phyloP scores from a whole-genome alignment of 2,329 filamentous ascomycete genomes.

The Daldinia eschscholtzii region DNA sequence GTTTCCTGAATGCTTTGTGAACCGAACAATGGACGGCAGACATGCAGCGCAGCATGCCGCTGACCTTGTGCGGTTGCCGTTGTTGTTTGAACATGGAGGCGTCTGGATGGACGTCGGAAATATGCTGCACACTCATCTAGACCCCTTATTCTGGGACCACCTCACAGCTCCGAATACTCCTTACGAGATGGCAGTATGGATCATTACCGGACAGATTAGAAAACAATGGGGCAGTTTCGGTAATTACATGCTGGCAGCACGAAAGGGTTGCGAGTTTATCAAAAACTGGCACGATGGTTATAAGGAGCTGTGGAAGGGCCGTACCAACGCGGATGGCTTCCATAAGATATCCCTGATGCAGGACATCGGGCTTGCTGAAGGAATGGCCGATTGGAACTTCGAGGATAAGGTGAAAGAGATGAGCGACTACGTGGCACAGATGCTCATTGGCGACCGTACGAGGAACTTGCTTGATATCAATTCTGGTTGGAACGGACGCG shows the following conservation, averaged over 20 bases:
- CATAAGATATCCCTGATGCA: slow-evolving; percentile 48
- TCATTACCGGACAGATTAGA: neutral
- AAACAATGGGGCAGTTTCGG: slow-evolving; percentile 49
- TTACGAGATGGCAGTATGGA: slow-evolving; percentile 47
- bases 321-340: slow-evolving; percentile 53
- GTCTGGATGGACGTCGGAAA: slow-evolving; percentile 57
- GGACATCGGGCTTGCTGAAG: slow-evolving; percentile 53
- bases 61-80: slow-evolving; percentile 58
- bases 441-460: slow-evolving; percentile 54
- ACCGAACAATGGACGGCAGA: slow-evolving; percentile 56
- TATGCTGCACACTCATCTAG: slow-evolving; percentile 53
- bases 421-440: slow-evolving; percentile 56
- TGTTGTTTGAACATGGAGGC: slow-evolving; percentile 53
- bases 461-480: slow-evolving; percentile 51
- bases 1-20: slow-evolving; percentile 55
- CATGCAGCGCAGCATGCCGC: slow-evolving; percentile 58
- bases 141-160: slow-evolving; percentile 53
- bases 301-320: slow-evolving; percentile 54
- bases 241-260: slow-evolving; percentile 55
- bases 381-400: slow-evolving; percentile 45
- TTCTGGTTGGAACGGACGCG: slow-evolving; percentile 52
- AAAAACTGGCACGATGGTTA: slow-evolving; percentile 58
- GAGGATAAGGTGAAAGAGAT: slow-evolving; percentile 47
- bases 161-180: slow-evolving; percentile 46
- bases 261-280: slow-evolving; percentile 59